Conservation (phyloP, 345 rosid species). For the Ceriops decandra region DNA sequence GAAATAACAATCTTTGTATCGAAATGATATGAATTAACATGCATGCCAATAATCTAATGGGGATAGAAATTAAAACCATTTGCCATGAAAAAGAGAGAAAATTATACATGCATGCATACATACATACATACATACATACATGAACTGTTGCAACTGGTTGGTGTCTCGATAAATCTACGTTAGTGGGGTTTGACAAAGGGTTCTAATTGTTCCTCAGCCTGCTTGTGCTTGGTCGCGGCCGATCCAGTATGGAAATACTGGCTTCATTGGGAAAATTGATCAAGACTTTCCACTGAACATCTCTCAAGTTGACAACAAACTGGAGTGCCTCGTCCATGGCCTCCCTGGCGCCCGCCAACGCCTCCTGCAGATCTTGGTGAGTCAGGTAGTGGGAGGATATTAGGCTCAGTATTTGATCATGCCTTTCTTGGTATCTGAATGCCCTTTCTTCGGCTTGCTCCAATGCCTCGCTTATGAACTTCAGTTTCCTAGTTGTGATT, state of each 20-base stretch:
- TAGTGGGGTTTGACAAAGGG: neutral
- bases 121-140: too few species aligned
- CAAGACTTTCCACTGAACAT: constrained; percentile 44
- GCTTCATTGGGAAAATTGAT: constrained; percentile 31
- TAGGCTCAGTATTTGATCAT: constrained; percentile 44
- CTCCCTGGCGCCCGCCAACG: constrained; percentile 37
- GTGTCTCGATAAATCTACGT: too few species aligned
- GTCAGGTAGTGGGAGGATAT: constrained; percentile 44
- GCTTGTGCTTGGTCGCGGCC: neutral
- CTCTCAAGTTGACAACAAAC: constrained; percentile 44
- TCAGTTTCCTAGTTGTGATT: constrained; percentile 36
- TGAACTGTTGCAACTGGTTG: too few species aligned
- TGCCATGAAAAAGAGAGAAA: too few species aligned
- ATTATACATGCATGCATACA: too few species aligned
- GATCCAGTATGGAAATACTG: constrained; percentile 9
- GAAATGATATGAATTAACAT: too few species aligned
- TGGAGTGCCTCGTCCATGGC: constrained; percentile 48
- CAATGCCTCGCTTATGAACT: constrained; percentile 45
- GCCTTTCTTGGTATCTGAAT: constrained; percentile 50
- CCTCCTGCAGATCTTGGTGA: constrained; percentile 45
- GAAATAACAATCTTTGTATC: too few species aligned
- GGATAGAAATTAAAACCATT: too few species aligned
- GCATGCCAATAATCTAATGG: too few species aligned
- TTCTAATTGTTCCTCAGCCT: neutral
- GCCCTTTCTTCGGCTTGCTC: constrained; percentile 48